These are phyloP conservation scores for Ophiostoma montium DNA, from an alignment of 2,329 filamentous ascomycete genomes.

Conservation along the genomic window DNA sequence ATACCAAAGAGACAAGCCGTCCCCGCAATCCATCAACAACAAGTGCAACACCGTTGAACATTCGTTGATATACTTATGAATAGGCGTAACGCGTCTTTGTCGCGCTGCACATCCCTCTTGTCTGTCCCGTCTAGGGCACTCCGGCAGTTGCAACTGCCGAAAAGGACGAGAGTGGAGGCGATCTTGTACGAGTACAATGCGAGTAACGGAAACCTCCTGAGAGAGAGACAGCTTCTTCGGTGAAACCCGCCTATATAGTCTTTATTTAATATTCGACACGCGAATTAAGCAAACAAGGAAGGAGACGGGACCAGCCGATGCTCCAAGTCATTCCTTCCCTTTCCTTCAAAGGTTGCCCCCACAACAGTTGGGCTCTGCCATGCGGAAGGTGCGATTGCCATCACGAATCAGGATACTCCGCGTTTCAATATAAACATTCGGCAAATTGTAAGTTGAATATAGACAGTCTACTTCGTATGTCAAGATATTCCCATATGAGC, in stretches of 20 bases:
- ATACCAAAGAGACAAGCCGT: too few relatives aligned
- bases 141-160: conserved; percentile 9
- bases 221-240: not conserved
- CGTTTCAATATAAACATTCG: too few relatives aligned
- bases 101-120: not conserved
- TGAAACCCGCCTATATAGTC: too few relatives aligned
- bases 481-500: conserved; percentile 1
- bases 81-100: too few relatives aligned
- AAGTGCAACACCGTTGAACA: too few relatives aligned
- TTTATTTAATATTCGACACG: not conserved
- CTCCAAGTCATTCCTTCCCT: not conserved
- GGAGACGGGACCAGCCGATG: not conserved
- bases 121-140: not conserved
- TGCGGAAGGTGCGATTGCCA: not conserved
- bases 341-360: not conserved
- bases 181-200: not conserved
- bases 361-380: not conserved
- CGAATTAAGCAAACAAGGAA: not conserved
- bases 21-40: not conserved
- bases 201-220: not conserved
- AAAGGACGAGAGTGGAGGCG: not conserved
- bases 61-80: too few relatives aligned
- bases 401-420: not conserved
- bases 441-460: too few relatives aligned
- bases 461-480: too few relatives aligned